Base-by-base conservation (phyloP, 768 basidiomycete species). In the Xanthoconium stramineum region DNA sequence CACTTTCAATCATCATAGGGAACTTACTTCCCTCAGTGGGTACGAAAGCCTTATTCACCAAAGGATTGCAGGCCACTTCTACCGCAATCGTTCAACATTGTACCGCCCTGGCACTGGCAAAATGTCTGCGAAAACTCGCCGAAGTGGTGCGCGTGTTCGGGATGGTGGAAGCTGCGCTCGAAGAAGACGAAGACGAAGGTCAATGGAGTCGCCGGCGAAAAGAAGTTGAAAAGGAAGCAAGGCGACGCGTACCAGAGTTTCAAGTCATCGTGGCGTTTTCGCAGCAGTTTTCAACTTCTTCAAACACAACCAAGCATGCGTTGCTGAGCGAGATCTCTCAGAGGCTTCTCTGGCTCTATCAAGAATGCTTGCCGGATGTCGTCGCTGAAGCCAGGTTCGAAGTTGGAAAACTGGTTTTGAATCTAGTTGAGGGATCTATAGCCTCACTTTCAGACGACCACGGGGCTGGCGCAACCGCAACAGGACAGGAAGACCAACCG, bases 331-430 rank as follows among this genome's bases (percentile, higher is more conserved):
- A 98, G 73, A 80, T 82, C 48, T 84, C 94, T 1, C 84, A 94
- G 61, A 72, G 94, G 29, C 70, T 98, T 40, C 74, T 97, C 57
- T 89, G 88, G 82, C 77, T 95, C 48, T 98, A 97, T 67, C 91
- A 96, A 62, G 78, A 78, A 24, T 85, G 83, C 56, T 70, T 95
- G 30, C 91, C 93, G 0, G 75, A 79, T 1, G 72, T 92, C 2
- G 86, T 90, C 5, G 82, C 84, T 0, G 93, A 94, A 68, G 84
- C 84, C 29, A 78, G 85, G 48, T 98, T 95, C 62, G 95, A 98
- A 69, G 83, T 88, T 37, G 91, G 91, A 3, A 92, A 92, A 68
- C 66, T 95, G 20, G 71, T 94, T 30, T 75, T 76, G 53, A 74
- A 76, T 53, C 75, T 86, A 59, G 59, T 69, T 45, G 68, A 74